phyloP scores from a whole-genome alignment of 768 basidiomycete species.

The Multifurca ochricompacta region DNA sequence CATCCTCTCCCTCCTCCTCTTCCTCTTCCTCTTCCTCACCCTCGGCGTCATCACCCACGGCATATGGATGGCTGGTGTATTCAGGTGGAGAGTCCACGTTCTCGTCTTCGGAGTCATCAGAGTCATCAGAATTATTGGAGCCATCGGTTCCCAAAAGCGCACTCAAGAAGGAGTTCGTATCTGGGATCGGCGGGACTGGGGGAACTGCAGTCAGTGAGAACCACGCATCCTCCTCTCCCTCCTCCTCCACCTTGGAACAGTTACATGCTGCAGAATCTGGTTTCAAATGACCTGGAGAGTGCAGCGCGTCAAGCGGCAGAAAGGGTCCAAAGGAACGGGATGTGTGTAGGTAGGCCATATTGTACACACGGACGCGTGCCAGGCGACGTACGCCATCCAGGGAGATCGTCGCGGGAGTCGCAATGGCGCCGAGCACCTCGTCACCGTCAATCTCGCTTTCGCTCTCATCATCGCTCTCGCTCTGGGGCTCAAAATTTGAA shows the following conservation, averaged over 20 bases:
- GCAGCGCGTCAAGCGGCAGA: constrained; percentile 23
- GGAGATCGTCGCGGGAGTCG: not conserved
- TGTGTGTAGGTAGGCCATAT: constrained; percentile 29
- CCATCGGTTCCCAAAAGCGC: not conserved
- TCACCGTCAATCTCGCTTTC: constrained; percentile 6
- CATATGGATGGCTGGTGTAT: too few relatives aligned
- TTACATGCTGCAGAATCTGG: not conserved
- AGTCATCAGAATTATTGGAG: not conserved
- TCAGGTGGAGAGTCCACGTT: not conserved
- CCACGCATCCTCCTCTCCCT: not conserved
- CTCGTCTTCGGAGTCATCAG: not conserved
- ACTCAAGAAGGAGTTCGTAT: not conserved
- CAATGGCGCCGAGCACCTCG: not conserved
- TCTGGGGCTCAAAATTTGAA: not conserved
- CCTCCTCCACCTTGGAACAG: not conserved
- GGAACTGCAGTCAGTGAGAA: not conserved
- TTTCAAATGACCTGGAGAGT: not conserved
- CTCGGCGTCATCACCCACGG: not conserved
- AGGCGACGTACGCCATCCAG: constrained; percentile 25
- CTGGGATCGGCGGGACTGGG: constrained; percentile 1
- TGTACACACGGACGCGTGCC: constrained; percentile 32
- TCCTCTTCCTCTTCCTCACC: not conserved
- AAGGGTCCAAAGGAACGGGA: constrained; percentile 34
- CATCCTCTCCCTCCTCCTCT: too few relatives aligned
- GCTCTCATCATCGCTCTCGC: constrained; percentile 1